Evolutionary conservation across 768 basidiomycete genomes (phyloP), one percentile per base, ranked within the genome.

Genomic region (Collybia nuda): DNA sequence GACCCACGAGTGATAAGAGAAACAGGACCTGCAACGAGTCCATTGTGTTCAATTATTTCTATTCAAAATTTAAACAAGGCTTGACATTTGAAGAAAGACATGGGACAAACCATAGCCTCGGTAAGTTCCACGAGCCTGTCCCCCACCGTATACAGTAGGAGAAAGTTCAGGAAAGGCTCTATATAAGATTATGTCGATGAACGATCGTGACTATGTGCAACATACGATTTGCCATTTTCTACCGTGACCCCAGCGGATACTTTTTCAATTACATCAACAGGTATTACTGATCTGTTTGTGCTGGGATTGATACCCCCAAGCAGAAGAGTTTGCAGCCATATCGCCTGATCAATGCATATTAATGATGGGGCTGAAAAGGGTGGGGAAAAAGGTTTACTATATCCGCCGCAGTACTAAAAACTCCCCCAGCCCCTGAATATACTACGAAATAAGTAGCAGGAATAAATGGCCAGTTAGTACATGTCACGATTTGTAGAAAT

Each of bases 261-360:
- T 15, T 3, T 48, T 38, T 48, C 36, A 8, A 48, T 18, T 8
- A n/a, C 47, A 14, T 23, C 38, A 6, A 19, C n/a, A 15, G 68
- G 66, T 23, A 69, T 64, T 3, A 67, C 56, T 1, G 55, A 53
- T 28, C 55, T 40, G 29, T 64, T 61, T 2, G 57, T 63, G 0
- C 23, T 21, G 1, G 64, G 64, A 21, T 62, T 55, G 5, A 45
- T 53, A 11, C 67, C 68, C 14, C 61, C 60, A 3, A 54, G 40
- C 9, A 69, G 47, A n/a, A 69, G 62, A 18, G 54, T 56, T 47
- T 64, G 64, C 11, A 69, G 56, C 65, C 65, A 69, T 14, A 54
- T 60, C 11, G 64, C 62, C 66, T 9, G 29, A 14, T 29, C 32
- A 32, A 32, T 5, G 2, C 12, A 32, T 14, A 7, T 26, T 26